Conservation (phyloP, 2,329 filamentous ascomycete species). For the Xylaria sp. region DNA sequence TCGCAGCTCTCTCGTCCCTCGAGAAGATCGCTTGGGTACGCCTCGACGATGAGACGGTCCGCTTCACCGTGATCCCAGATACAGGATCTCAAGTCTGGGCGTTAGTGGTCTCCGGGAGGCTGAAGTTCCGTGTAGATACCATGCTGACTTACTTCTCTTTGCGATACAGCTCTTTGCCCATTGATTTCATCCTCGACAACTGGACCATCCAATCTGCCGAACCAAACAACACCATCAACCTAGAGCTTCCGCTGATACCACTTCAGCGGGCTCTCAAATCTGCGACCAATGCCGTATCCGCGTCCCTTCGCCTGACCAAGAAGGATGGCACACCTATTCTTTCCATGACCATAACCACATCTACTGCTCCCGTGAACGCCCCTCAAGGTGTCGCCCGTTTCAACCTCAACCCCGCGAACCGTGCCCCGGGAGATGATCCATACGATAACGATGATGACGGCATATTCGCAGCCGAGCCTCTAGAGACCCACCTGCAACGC, state of each 20-base stretch:
- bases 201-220: slow-evolving; percentile 90
- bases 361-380: slow-evolving; percentile 66
- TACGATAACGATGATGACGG: slow-evolving; percentile 54
- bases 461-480: slow-evolving; percentile 60
- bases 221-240: slow-evolving; percentile 87
- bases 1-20: slow-evolving; percentile 70
- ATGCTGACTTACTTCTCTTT: slow-evolving; percentile 15
- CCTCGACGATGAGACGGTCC: slow-evolving; percentile 85
- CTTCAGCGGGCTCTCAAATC: slow-evolving; percentile 93
- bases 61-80: slow-evolving; percentile 95
- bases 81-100: slow-evolving; percentile 97
- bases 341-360: slow-evolving; percentile 88
- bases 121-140: neutral
- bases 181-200: slow-evolving; percentile 87
- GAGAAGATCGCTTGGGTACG: slow-evolving; percentile 92
- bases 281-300: slow-evolving; percentile 81
- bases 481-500: slow-evolving; percentile 67
- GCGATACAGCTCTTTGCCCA: slow-evolving; percentile 62
- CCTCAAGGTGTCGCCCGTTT: slow-evolving; percentile 49
- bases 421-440: slow-evolving; percentile 52
- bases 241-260: slow-evolving; percentile 89
- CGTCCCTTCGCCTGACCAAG: slow-evolving; percentile 90
- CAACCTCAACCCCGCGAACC: slow-evolving; percentile 39
- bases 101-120: slow-evolving; percentile 59
- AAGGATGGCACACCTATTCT: slow-evolving; percentile 88